These are phyloP conservation scores for Flaveria sonorensis DNA, from an alignment of 129 eudicot species.

Conservation along the genomic window DNA sequence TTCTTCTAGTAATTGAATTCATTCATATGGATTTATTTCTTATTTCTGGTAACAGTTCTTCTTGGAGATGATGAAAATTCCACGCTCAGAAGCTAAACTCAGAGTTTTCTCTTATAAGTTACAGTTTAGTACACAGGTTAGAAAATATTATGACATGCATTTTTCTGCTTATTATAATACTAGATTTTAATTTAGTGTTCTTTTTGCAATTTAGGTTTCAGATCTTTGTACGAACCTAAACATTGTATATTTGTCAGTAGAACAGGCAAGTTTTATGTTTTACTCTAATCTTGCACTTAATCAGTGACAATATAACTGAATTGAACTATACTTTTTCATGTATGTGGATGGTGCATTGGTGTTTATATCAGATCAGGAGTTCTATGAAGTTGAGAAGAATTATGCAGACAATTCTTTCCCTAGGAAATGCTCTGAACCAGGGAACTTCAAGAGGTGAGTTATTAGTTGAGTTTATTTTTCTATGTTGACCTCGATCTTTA, in stretches of 20 bases:
- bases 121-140: constrained; percentile 77
- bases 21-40: constrained; percentile 14
- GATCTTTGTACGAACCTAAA: constrained; percentile 64
- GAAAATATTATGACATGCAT: constrained; percentile 21
- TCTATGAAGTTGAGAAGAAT: constrained; percentile 78
- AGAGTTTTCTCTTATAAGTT: constrained; percentile 86
- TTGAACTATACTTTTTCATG: constrained; percentile 17
- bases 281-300: constrained; percentile 4
- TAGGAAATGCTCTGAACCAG: constrained; percentile 98
- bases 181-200: constrained; percentile 11
- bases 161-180: constrained; percentile 15
- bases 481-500: not conserved
- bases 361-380: constrained; percentile 72
- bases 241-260: constrained; percentile 66
- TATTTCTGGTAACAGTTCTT: constrained; percentile 58
- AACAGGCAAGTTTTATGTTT: constrained; percentile 45
- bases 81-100: constrained; percentile 80
- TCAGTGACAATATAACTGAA: constrained; percentile 15
- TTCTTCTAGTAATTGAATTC: not conserved
- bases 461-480: constrained; percentile 12
- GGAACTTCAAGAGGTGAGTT: constrained; percentile 88
- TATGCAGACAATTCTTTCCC: constrained; percentile 93
- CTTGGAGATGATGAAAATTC: constrained; percentile 84
- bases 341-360: constrained; percentile 36
- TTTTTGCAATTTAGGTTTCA: constrained; percentile 51